Evolutionary conservation across 2,329 filamentous ascomycete genomes (phyloP).

Genomic region (Fusarium oxysporum): DNA sequence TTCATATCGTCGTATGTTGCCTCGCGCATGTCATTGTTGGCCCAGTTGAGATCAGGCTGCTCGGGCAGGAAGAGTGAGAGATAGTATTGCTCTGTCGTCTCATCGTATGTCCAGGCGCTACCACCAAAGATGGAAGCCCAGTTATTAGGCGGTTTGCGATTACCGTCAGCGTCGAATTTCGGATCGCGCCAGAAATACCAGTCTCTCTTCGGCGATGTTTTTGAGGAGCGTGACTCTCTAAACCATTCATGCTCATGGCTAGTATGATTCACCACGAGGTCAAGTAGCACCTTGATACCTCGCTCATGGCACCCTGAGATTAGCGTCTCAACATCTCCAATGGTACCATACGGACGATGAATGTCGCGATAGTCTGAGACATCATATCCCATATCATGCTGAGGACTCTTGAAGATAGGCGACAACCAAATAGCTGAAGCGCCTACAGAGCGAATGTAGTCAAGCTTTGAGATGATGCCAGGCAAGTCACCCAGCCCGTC

Average conservation of each 20-base stretch:
- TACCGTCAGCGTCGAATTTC: constrained; percentile 51
- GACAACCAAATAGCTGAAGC: constrained; percentile 41
- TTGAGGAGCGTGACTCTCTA: constrained; percentile 63
- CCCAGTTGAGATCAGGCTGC: constrained; percentile 86
- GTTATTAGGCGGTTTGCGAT: constrained; percentile 56
- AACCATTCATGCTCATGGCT: constrained; percentile 65
- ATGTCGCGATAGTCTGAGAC: constrained; percentile 66
- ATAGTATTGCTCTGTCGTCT: constrained; percentile 76
- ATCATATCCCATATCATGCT: constrained; percentile 74
- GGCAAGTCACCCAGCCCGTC: constrained; percentile 42
- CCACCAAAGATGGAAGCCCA: constrained; percentile 56
- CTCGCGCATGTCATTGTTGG: constrained; percentile 71
- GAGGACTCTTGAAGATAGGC: constrained; percentile 54
- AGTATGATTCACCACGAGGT: constrained; percentile 50
- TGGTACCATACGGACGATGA: constrained; percentile 67
- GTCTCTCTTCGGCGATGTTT: constrained; percentile 61
- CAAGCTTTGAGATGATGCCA: constrained; percentile 44
- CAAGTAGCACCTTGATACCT: constrained; percentile 40
- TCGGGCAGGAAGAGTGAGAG: constrained; percentile 77
- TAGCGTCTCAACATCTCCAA: constrained; percentile 72
- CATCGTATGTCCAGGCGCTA: constrained; percentile 74
- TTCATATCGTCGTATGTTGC: constrained; percentile 77
- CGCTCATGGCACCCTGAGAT: constrained; percentile 67
- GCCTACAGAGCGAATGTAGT: constrained; percentile 43
- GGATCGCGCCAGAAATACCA: constrained; percentile 68